Evolutionary conservation across 108 stramenopile genomes (phyloP).

Genomic region (Craspedostauros australis): DNA sequence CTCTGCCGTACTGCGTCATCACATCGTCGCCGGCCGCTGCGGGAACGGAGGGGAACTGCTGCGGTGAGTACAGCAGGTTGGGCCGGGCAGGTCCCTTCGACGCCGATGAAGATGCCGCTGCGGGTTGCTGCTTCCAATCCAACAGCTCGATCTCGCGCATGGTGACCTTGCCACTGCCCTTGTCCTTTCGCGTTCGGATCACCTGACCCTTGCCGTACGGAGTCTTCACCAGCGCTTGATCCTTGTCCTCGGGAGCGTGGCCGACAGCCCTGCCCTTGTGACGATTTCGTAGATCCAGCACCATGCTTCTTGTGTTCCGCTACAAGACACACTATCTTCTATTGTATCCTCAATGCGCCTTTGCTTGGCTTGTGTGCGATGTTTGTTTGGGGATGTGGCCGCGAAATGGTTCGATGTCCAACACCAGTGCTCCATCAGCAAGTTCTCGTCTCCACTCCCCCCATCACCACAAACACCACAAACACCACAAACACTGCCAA

Average conservation of each 20-base stretch:
- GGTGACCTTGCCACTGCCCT: not conserved
- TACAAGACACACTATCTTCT: too few species aligned
- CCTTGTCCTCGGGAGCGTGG: conserved; percentile 45
- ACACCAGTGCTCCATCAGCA: too few species aligned
- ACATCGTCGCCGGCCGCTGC: conserved; percentile 63
- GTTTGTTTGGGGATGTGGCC: too few species aligned
- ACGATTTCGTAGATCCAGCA: too few species aligned
- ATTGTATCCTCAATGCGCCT: too few species aligned
- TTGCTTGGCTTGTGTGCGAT: too few species aligned
- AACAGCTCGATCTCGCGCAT: conserved; percentile 59
- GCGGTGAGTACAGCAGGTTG: conserved; percentile 46
- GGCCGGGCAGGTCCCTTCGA: conserved; percentile 1
- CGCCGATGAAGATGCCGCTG: not conserved
- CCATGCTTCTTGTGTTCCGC: too few species aligned
- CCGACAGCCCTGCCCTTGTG: too few species aligned
- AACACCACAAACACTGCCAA: too few species aligned
- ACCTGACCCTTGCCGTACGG: conserved; percentile 70
- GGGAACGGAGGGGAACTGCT: conserved; percentile 46
- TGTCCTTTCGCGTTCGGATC: conserved; percentile 26
- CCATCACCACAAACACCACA: too few species aligned
- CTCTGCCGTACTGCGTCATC: conserved; percentile 51
- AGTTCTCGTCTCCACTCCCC: too few species aligned
- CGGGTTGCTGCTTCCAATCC: conserved; percentile 35
- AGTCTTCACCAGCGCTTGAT: conserved; percentile 57
- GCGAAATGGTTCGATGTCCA: too few species aligned